These are phyloP conservation scores for Amoebophrya sp. DNA, from an alignment of 169 alveolate species.

Conservation along the genomic window DNA sequence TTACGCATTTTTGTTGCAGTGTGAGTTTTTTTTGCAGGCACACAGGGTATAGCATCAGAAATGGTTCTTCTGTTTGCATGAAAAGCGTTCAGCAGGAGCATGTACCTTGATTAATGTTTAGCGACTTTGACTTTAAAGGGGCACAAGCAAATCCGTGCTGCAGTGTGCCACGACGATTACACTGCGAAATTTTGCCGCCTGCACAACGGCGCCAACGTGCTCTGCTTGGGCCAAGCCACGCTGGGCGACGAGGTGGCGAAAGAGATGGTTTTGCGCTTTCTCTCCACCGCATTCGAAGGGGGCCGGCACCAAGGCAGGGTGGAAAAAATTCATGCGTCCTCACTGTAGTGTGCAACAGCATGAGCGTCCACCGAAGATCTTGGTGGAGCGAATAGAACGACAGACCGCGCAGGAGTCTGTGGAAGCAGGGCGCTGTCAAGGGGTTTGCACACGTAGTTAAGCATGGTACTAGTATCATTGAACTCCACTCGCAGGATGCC, in stretches of 20 bases:
- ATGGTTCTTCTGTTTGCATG: neutral
- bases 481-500: too few relatives aligned
- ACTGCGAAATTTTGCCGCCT: neutral
- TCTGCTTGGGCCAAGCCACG: neutral
- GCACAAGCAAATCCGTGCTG: neutral
- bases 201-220: neutral
- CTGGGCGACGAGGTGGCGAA: neutral
- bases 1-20: neutral
- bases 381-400: too few relatives aligned
- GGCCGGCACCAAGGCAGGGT: neutral
- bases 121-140: neutral
- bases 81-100: neutral
- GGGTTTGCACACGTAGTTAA: too few relatives aligned
- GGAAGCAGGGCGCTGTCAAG: too few relatives aligned
- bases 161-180: neutral
- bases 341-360: too few relatives aligned
- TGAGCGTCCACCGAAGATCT: too few relatives aligned
- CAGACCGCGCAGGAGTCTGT: too few relatives aligned
- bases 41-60: neutral
- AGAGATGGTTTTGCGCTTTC: neutral
- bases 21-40: neutral
- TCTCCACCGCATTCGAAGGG: neutral
- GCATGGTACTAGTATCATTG: too few relatives aligned
- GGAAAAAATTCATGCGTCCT: neutral
- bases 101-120: neutral